These are phyloP conservation scores for Cadophora sp. DNA, from an alignment of 2,329 filamentous ascomycete genomes.

Conservation along the genomic window DNA sequence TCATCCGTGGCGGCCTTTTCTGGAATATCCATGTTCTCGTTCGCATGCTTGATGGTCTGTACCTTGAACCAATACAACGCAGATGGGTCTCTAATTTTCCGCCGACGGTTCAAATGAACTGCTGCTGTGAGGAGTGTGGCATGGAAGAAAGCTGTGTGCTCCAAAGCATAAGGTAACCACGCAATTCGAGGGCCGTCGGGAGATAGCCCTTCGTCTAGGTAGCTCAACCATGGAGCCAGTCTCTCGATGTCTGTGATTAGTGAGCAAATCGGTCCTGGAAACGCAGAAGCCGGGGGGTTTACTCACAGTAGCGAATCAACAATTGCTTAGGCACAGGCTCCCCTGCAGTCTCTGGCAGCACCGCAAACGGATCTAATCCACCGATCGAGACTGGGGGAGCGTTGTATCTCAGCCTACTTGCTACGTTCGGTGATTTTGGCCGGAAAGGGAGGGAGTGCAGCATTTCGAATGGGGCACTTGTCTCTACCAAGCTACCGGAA, in stretches of 20 bases:
- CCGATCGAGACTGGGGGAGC: background rate
- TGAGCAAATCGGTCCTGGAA: slow-evolving; percentile 2
- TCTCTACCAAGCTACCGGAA: background rate
- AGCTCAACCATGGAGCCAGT: slow-evolving; percentile 32
- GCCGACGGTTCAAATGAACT: slow-evolving; percentile 33
- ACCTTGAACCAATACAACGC: slow-evolving; percentile 34
- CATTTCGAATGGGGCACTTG: background rate
- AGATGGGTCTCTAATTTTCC: slow-evolving; percentile 23
- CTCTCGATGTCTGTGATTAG: slow-evolving; percentile 25
- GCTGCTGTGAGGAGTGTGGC: slow-evolving; percentile 35
- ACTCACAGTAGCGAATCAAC: slow-evolving; percentile 32
- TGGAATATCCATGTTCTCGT: slow-evolving; percentile 29
- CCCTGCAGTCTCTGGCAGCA: slow-evolving; percentile 22
- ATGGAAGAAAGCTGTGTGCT: slow-evolving; percentile 36
- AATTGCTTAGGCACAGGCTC: slow-evolving; percentile 28
- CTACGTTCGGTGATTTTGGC: slow-evolving; percentile 21
- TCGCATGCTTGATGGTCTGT: slow-evolving; percentile 35
- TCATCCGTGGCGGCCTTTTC: slow-evolving; percentile 33
- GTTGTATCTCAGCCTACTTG: slow-evolving; percentile 24
- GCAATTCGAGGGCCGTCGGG: slow-evolving; percentile 22
- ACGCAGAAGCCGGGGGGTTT: background rate
- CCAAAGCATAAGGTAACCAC: slow-evolving; percentile 30
- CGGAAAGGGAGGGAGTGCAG: background rate
- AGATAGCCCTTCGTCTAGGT: slow-evolving; percentile 27
- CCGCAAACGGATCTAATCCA: slow-evolving; percentile 25